These are phyloP conservation scores for Kluyveromyces sp. DNA, from an alignment of 1,139 yeast species.

Conservation along the genomic window DNA sequence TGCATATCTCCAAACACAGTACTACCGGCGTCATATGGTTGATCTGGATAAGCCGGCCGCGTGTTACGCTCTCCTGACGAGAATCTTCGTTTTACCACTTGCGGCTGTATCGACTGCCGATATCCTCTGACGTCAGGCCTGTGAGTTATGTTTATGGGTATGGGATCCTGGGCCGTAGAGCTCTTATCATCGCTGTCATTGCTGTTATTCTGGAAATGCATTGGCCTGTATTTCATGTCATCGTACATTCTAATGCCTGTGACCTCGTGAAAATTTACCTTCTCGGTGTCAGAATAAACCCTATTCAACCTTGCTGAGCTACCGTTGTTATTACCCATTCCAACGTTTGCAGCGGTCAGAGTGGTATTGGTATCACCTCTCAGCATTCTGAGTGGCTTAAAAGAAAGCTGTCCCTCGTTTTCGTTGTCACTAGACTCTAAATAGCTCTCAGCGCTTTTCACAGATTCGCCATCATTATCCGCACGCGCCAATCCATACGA, in stretches of 20 bases:
- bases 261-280: constrained; percentile 43
- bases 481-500: background rate
- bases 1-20: constrained; percentile 41
- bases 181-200: background rate
- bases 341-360: constrained; percentile 2
- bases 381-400: constrained; percentile 3
- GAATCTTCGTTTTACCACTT: constrained; percentile 5
- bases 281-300: constrained; percentile 52
- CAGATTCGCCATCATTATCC: too few relatives aligned
- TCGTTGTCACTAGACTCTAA: constrained; percentile 1
- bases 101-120: background rate
- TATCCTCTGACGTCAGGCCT: background rate
- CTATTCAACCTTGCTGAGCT: constrained; percentile 33
- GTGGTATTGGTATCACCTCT: constrained; percentile 4
- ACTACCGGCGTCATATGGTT: background rate
- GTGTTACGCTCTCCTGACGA: constrained; percentile 5
- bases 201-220: constrained; percentile 10
- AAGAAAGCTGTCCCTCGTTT: constrained; percentile 7
- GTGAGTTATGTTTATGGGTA: background rate
- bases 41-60: background rate
- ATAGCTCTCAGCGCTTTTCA: background rate
- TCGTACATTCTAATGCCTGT: constrained; percentile 45
- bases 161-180: constrained; percentile 2
- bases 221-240: constrained; percentile 41
- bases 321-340: constrained; percentile 10